Evolutionary conservation across 169 alveolate species (phyloP).

Genomic region (Cryptosporidium ryanae): DNA sequence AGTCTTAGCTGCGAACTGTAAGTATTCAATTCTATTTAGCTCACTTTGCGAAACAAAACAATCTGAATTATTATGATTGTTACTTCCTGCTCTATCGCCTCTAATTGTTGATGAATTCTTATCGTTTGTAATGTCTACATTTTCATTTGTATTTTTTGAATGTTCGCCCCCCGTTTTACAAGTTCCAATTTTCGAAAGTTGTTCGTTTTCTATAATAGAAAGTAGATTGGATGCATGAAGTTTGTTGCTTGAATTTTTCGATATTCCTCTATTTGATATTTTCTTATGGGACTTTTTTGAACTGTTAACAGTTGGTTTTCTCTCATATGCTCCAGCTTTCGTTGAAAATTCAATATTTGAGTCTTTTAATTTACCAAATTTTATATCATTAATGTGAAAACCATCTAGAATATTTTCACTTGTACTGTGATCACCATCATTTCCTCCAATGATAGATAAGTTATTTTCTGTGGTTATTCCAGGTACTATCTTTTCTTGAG

Average conservation of each 20-base stretch:
- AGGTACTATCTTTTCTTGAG: not conserved
- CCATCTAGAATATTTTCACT: constrained; percentile 1
- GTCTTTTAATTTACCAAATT: not conserved
- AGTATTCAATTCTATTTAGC: constrained; percentile 29
- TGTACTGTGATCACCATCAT: not conserved
- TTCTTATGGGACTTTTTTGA: constrained; percentile 7
- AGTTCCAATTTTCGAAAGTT: not conserved
- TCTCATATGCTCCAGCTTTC: too few species aligned
- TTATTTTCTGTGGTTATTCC: not conserved
- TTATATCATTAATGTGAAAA: not conserved
- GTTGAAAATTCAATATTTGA: too few species aligned
- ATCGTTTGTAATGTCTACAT: not conserved
- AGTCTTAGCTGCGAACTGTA: constrained; percentile 30
- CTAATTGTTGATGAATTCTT: not conserved
- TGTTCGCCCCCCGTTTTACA: not conserved
- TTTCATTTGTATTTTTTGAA: not conserved
- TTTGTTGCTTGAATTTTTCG: constrained; percentile 13
- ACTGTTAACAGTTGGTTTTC: not conserved
- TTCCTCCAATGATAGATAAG: not conserved
- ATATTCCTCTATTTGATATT: constrained; percentile 10
- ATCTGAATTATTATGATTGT: not conserved
- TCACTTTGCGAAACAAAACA: constrained; percentile 9
- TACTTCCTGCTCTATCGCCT: not conserved
- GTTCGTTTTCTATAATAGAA: constrained; percentile 34
- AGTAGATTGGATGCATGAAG: constrained; percentile 27